Base-by-base conservation (phyloP, 1,284 basidiomycete species). In the Rhodotorula sp. region DNA sequence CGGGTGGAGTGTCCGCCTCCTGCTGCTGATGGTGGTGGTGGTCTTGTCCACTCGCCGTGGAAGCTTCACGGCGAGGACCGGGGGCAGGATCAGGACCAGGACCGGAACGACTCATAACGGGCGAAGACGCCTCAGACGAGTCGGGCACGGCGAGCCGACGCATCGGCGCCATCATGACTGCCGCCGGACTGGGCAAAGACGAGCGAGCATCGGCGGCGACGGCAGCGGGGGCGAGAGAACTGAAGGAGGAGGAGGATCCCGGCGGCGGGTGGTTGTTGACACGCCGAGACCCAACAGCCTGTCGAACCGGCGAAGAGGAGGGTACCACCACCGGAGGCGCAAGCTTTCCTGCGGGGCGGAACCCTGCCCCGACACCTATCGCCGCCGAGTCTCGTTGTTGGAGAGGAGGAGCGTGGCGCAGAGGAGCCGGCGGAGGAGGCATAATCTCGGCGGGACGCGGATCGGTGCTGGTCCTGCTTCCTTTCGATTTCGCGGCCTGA, bases 61-160 rank as follows among this genome's bases (percentile, higher is more conserved):
- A 42, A 42, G 10, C 12, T 42, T 42, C 10, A 42, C 37, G 37
- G 37, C 10, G 37, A 42, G 37, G 10, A 42, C 37, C n/a, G n/a
- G n/a, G n/a, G 54, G 46, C 49, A 2, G 64, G n/a, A 7, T 26
- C 24, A 6, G 22, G 44, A 15, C 30, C 42, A 2, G 20, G 44
- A 8, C n/a, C 54, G 20, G 37, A 2, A 42, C 37, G 37, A 10
- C 37, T 42, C 37, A 58, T 26, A n/a, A 58, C 62, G 2, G 71
- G 62, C 44, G 70, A 72, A 2, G 71, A 62, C 26, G 62, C 60
- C 24, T 61, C 60, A 30, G 46, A 70, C 26, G 73, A 74, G 33
- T 72, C 67, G 26, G 70, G 61, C 18, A 74, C 53, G 5, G 64
- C 63, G 57, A 63, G 51, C 2, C 72, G 59, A 24, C 66, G 65